Evolutionary conservation across 805 yeast genomes (phyloP).

Genomic region (Barnettozyma californica): DNA sequence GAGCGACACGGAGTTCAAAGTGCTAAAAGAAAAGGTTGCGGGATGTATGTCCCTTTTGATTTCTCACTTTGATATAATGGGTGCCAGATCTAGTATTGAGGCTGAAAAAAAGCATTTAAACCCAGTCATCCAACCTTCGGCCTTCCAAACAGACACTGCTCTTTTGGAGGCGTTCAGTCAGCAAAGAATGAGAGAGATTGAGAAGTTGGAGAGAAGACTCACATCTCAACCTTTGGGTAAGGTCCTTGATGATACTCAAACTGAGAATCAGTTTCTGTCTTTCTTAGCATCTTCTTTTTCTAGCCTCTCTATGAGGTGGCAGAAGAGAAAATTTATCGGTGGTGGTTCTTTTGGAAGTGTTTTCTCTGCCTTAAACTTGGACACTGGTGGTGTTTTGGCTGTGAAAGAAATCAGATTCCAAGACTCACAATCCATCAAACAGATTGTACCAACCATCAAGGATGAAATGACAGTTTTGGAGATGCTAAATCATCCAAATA

Average conservation of each 20-base stretch:
- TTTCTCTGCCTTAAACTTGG: constrained; percentile 85
- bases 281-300: constrained; percentile 85
- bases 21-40: constrained; percentile 77
- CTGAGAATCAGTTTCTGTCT: constrained; percentile 81
- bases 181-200: constrained; percentile 62
- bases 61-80: constrained; percentile 97
- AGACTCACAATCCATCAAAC: constrained; percentile 78
- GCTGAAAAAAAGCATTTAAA: constrained; percentile 47
- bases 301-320: constrained; percentile 93
- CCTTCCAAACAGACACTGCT: constrained; percentile 49
- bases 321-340: constrained; percentile 88
- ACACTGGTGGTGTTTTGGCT: constrained; percentile 94
- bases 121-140: constrained; percentile 32
- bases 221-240: constrained; percentile 60
- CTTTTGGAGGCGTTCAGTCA: constrained; percentile 55
- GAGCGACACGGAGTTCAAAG: constrained; percentile 67
- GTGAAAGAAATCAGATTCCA: constrained; percentile 93
- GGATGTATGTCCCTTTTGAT: constrained; percentile 90
- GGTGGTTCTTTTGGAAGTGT: constrained; percentile 96
- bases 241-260: constrained; percentile 81
- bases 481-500: constrained; percentile 91
- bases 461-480: constrained; percentile 97
- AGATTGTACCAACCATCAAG: constrained; percentile 80
- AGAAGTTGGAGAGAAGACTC: constrained; percentile 48
- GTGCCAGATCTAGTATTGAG: constrained; percentile 71